These are phyloP conservation scores for Vanrija pseudolonga DNA, from an alignment of 1,284 basidiomycete species.

Conservation along the genomic window DNA sequence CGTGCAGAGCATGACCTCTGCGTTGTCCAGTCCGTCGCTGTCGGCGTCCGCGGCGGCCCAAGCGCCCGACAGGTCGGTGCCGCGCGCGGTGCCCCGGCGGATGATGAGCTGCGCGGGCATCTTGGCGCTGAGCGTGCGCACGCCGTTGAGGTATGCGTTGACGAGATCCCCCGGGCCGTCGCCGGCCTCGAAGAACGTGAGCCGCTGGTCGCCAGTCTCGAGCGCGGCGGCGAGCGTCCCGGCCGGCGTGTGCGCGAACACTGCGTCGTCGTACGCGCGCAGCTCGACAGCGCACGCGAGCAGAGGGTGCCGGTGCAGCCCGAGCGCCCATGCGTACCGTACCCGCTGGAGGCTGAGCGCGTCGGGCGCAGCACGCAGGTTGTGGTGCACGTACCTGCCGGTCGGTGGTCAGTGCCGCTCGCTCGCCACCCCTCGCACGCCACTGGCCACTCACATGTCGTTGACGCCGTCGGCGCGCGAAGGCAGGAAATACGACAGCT, in stretches of 20 bases:
- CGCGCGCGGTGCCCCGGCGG: constrained; percentile 34
- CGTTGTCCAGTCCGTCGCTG: neutral
- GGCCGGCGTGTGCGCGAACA: constrained; percentile 57
- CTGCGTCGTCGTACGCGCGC: constrained; percentile 57
- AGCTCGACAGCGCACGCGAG: constrained; percentile 57
- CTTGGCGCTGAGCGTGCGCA: constrained; percentile 58
- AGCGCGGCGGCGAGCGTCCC: constrained; percentile 13
- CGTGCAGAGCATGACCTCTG: constrained; percentile 60
- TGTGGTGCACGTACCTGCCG: constrained; percentile 56
- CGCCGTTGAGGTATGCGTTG: constrained; percentile 3
- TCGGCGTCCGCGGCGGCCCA: neutral
- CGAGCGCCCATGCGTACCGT: constrained; percentile 64
- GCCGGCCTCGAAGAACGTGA: constrained; percentile 7
- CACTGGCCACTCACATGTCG: constrained; percentile 69
- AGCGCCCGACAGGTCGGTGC: neutral
- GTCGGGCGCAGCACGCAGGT: constrained; percentile 55
- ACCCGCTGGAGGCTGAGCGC: constrained; percentile 55
- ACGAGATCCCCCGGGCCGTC: constrained; percentile 3
- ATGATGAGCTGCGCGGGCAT: constrained; percentile 65
- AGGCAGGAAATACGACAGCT: constrained; percentile 61
- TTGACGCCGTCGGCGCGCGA: constrained; percentile 70
- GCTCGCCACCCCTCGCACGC: too few relatives aligned
- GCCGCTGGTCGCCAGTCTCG: constrained; percentile 10
- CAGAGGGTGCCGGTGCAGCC: constrained; percentile 59
- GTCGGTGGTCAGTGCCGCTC: neutral